phyloP scores from a whole-genome alignment of 1,284 basidiomycete species.

The Somion occarium region DNA sequence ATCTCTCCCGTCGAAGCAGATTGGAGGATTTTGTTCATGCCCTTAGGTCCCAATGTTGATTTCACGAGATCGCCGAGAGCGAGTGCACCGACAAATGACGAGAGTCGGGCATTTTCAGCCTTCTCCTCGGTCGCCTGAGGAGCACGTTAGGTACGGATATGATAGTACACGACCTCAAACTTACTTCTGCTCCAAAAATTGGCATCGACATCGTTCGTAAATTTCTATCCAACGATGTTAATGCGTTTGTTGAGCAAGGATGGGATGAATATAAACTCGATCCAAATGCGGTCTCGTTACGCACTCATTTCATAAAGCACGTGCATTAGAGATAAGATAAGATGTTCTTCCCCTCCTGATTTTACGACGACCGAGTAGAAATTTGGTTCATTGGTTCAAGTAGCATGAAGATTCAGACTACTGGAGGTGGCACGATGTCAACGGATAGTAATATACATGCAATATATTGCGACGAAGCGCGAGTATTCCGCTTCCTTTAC shows the following conservation, averaged over 20 bases:
- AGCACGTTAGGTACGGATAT: neutral
- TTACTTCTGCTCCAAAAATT: slow-evolving; percentile 43
- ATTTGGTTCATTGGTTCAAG: no score
- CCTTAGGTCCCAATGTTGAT: slow-evolving; percentile 96
- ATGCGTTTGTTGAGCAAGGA: slow-evolving; percentile 4
- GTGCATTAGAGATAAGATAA: neutral
- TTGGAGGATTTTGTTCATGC: slow-evolving; percentile 95
- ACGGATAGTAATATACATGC: no score
- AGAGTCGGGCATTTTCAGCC: slow-evolving; percentile 98
- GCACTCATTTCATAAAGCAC: neutral
- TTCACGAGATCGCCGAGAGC: slow-evolving; percentile 98
- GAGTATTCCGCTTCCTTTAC: no score
- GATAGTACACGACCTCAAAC: slow-evolving; percentile 1
- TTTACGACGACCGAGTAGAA: no score
- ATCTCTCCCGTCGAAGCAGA: slow-evolving; percentile 90
- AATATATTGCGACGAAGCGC: no score
- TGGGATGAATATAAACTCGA: neutral
- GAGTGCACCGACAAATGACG: slow-evolving; percentile 95
- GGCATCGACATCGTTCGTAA: slow-evolving; percentile 35
- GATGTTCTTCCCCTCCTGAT: no score
- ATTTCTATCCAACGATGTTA: neutral
- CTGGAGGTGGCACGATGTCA: no score
- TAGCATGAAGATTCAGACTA: no score
- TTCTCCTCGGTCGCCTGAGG: slow-evolving; percentile 91
- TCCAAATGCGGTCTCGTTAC: neutral